A percentile compares a stretch with the other conserved stretches of the same genome.
These are phyloP conservation scores for Pyricularia pennisetigena DNA, from an alignment of 2,329 filamentous ascomycete species.

Conservation along the genomic window DNA sequence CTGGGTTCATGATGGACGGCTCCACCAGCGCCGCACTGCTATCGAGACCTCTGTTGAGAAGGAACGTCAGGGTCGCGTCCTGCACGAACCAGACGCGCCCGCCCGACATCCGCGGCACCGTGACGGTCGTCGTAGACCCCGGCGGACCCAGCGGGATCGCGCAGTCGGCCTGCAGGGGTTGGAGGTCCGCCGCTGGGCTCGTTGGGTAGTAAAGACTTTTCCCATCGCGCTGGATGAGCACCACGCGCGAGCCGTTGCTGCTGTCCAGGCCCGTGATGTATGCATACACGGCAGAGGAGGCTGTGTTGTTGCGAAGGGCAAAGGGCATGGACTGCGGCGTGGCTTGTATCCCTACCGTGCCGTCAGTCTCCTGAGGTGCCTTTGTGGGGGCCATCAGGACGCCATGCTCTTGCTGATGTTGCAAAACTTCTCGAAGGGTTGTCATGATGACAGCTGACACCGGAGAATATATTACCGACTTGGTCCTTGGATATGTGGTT, in stretches of 20 bases:
- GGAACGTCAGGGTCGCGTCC: constrained; percentile 52
- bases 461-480: neutral
- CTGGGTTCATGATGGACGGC: constrained; percentile 58
- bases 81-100: constrained; percentile 64
- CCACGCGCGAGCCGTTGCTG: constrained; percentile 46
- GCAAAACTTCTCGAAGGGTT: constrained; percentile 16
- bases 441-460: constrained; percentile 12
- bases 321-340: constrained; percentile 40
- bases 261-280: constrained; percentile 61
- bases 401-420: constrained; percentile 13
- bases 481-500: neutral
- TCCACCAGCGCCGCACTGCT: constrained; percentile 56
- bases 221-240: constrained; percentile 58
- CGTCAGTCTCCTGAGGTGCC: neutral
- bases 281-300: constrained; percentile 50
- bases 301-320: constrained; percentile 55
- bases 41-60: constrained; percentile 46
- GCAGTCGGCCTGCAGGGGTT: constrained; percentile 44
- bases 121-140: constrained; percentile 48
- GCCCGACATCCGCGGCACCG: constrained; percentile 60
- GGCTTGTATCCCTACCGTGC: neutral
- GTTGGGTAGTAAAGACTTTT: constrained; percentile 53
- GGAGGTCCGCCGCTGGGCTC: constrained; percentile 41
- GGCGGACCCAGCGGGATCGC: constrained; percentile 54
- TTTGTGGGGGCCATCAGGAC: constrained; percentile 11